Evolutionary conservation across 176 grass and related monocot species (phyloP), one percentile per base, ranked within the genome.

Genomic region (Carex parvula): DNA sequence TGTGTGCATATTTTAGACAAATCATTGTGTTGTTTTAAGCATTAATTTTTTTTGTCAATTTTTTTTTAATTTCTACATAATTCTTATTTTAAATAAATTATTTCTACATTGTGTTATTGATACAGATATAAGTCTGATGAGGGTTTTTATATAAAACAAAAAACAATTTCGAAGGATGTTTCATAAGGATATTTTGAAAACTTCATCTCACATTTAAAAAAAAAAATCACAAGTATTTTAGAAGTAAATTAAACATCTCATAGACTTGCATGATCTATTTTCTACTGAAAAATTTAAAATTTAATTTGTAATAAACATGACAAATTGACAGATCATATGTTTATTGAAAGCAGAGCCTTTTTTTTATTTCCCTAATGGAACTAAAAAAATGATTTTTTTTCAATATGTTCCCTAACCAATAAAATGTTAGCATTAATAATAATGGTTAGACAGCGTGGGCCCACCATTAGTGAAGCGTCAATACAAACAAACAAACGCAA

Each of bases 391-490:
- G 0, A 37, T 44, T 29, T 29, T 29, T 29, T 29, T 29, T 29
- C 2, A 70, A 71, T 70, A 14, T 20, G 44, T 71, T 75, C 42
- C 20, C 73, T 77, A 56, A 12, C 46, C 46, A 50, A 77, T 50
- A 77, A 2, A 30, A 77, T 9, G 5, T 75, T 71, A 10, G 17
- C 39, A 75, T 21, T 55, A 77, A 77, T 21, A 70, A 70, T 41
- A 18, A n/a, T 50, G 71, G 1, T 77, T 77, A 54, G 73, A 77
- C 73, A 77, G 26, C 17, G n/a, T 64, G 61, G 57, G 30, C 80
- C 80, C 62, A 66, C 80, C 80, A 83, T 68, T 68, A 83, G 42
- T 44, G 14, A 67, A 82, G 22, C 41, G 63, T 64, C 80, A 83
- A 83, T 53, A 54, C 60, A 82, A 53, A 67, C 46, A 50, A 77